These are phyloP conservation scores for Rubus idaeus DNA, from an alignment of 306 rosid species.

Conservation along the genomic window DNA sequence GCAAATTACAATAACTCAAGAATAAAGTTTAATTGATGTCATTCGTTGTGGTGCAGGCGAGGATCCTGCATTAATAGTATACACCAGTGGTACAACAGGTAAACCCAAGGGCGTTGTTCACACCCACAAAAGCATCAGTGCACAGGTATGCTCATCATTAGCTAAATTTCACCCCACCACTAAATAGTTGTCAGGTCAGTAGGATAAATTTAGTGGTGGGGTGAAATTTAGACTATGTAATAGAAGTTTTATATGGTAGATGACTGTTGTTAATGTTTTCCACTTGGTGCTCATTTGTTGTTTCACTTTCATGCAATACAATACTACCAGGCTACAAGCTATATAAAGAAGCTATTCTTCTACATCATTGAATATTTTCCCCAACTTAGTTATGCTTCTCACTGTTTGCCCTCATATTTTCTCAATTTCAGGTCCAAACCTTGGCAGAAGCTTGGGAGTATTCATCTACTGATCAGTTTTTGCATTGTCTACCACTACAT, in stretches of 20 bases:
- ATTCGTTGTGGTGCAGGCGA: constrained; percentile 56
- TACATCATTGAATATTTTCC: neutral
- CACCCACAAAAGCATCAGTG: constrained; percentile 73
- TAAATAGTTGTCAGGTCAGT: neutral
- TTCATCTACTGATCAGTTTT: constrained; percentile 69
- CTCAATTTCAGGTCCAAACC: constrained; percentile 76
- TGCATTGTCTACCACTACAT: constrained; percentile 89
- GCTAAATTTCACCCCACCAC: neutral
- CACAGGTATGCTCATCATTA: constrained; percentile 58
- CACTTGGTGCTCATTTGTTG: neutral
- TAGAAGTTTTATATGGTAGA: neutral
- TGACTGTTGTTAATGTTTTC: neutral
- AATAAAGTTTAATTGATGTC: constrained; percentile 23
- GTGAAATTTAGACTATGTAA: neutral
- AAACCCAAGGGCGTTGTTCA: constrained; percentile 98
- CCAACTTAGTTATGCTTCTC: constrained; percentile 9
- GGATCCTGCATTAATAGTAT: constrained; percentile 82
- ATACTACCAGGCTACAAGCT: neutral
- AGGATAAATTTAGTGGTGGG: no score
- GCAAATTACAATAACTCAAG: neutral
- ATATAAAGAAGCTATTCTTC: neutral
- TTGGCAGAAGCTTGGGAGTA: constrained; percentile 87
- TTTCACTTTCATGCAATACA: constrained; percentile 4
- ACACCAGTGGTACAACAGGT: constrained; percentile 97
- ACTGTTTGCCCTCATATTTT: constrained; percentile 19